Conservation (phyloP, 169 alveolate species). For the Plasmodium adleri region DNA sequence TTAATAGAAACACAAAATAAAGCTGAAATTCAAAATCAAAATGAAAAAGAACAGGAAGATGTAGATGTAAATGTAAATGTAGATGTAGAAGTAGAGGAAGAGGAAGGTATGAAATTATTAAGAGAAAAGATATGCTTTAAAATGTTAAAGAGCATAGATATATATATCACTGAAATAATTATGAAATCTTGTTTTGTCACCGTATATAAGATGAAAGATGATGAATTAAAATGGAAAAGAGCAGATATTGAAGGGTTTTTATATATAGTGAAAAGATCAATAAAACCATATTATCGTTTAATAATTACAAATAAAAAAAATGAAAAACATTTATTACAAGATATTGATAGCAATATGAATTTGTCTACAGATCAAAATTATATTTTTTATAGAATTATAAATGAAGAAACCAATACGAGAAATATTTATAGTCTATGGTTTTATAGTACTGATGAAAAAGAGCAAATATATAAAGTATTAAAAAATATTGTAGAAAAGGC, state of each 20-base stretch:
- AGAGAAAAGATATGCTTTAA: constrained; percentile 80
- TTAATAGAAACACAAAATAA: background rate
- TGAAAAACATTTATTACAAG: constrained; percentile 82
- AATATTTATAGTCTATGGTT: constrained; percentile 59
- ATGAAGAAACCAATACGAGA: constrained; percentile 29
- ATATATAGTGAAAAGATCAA: constrained; percentile 76
- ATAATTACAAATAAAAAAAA: constrained; percentile 82
- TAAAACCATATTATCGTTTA: constrained; percentile 75
- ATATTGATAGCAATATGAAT: constrained; percentile 80
- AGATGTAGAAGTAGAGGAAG: constrained; percentile 5
- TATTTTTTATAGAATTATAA: constrained; percentile 77
- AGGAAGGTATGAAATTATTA: constrained; percentile 44
- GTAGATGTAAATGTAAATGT: constrained; percentile 1
- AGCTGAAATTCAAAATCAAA: constrained; percentile 6
- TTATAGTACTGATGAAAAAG: constrained; percentile 67
- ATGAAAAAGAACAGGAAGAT: background rate
- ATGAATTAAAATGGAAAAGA: constrained; percentile 81
- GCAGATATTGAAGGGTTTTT: constrained; percentile 85
- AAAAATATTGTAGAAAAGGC: constrained; percentile 27
- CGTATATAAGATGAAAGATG: constrained; percentile 78
- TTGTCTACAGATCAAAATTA: constrained; percentile 79
- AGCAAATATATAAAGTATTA: constrained; percentile 34
- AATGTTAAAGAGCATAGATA: constrained; percentile 79
- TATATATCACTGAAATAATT: constrained; percentile 72
- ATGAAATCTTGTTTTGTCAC: constrained; percentile 84